These are phyloP conservation scores for Seminavis robusta DNA, from an alignment of 108 stramenopile species.

Conservation along the genomic window DNA sequence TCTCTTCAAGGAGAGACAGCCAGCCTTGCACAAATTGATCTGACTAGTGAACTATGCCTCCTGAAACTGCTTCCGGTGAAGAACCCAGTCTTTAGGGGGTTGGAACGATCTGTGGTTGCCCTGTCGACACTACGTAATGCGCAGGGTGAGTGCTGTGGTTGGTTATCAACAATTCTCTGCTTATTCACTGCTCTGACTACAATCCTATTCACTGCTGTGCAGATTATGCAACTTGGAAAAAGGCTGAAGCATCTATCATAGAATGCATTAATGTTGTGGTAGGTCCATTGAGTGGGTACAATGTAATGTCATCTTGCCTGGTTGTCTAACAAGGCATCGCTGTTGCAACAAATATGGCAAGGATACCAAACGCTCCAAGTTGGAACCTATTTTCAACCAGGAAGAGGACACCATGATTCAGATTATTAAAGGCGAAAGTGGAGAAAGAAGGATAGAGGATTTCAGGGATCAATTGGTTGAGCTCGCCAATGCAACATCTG, in stretches of 20 bases:
- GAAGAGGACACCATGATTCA: slow-evolving; percentile 66
- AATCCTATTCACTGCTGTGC: too few species aligned
- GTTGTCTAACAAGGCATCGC: too few species aligned
- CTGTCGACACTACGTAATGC: slow-evolving; percentile 1
- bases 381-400: slow-evolving; percentile 79
- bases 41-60: slow-evolving; percentile 51
- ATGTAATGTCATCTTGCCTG: too few species aligned
- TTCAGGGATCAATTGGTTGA: slow-evolving; percentile 42
- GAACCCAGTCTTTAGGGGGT: slow-evolving; percentile 57
- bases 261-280: too few species aligned
- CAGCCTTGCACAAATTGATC: too few species aligned
- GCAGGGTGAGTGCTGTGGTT: too few species aligned
- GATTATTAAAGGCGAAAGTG: slow-evolving; percentile 60
- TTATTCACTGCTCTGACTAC: too few species aligned
- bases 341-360: too few species aligned
- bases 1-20: too few species aligned
- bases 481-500: slow-evolving; percentile 25
- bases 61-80: slow-evolving; percentile 68
- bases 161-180: too few species aligned
- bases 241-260: slow-evolving; percentile 10
- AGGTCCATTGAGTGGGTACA: too few species aligned
- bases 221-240: slow-evolving; percentile 21
- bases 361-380: slow-evolving; percentile 50
- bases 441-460: slow-evolving; percentile 58
- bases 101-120: slow-evolving; percentile 42